A percentile compares a stretch with the other conserved stretches of the same genome.
Conservation (phyloP, 106 monocot genomes). For the Xerophyta viscosa region DNA sequence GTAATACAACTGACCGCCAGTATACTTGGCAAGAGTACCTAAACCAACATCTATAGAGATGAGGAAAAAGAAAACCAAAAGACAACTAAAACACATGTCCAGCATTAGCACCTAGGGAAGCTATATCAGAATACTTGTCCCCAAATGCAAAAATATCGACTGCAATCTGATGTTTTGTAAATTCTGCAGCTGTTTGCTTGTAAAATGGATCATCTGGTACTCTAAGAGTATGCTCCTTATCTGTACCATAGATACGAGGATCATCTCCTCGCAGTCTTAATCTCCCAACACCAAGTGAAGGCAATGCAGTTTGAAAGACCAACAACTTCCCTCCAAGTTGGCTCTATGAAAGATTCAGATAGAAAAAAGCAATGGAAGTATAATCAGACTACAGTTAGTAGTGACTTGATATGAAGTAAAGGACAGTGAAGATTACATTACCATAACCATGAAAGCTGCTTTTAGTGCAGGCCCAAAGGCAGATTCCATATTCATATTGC, state of each 20-base stretch:
- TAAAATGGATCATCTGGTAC: conserved; percentile 93
- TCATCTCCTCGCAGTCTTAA: conserved; percentile 84
- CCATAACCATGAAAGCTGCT: conserved; percentile 95
- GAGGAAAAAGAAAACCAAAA: conserved; percentile 4
- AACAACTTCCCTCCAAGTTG: conserved; percentile 93
- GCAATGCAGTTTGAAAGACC: conserved; percentile 80
- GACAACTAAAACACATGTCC: conserved; percentile 1
- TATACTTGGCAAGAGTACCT: conserved; percentile 90
- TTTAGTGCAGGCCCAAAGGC: conserved; percentile 93
- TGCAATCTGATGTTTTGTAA: conserved; percentile 80
- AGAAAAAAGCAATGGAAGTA: no score
- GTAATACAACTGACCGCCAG: conserved; percentile 91
- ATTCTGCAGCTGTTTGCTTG: conserved; percentile 97
- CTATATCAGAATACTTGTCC: conserved; percentile 77
- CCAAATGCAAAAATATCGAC: conserved; percentile 81
- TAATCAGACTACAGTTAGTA: neutral
- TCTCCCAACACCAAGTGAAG: conserved; percentile 84
- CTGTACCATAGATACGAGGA: conserved; percentile 73
- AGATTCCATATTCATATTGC: conserved; percentile 81
- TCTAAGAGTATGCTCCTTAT: conserved; percentile 72
- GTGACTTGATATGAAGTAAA: neutral
- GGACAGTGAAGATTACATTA: conserved; percentile 10
- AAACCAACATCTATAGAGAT: neutral
- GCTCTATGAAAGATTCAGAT: conserved; percentile 28
- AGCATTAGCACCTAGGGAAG: conserved; percentile 70